A percentile compares a stretch with the other conserved stretches of the same genome.
Evolutionary conservation across 176 grass and related monocot species (phyloP).

Genomic region (Avena atlantica): DNA sequence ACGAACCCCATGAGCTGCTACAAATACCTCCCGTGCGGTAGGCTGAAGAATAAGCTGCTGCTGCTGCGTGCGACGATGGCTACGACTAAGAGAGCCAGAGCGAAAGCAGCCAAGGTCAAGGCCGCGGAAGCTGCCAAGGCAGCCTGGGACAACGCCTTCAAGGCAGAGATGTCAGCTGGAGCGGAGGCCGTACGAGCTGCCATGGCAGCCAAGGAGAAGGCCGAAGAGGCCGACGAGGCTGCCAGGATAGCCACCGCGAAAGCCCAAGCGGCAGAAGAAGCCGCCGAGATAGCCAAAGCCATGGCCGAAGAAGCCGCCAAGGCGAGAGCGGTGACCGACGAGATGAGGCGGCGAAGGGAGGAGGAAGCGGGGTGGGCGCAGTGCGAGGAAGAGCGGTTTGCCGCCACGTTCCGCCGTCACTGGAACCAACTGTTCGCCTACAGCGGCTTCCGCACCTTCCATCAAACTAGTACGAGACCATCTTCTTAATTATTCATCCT

Average conservation of each 20-base stretch:
- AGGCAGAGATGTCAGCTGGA: not conserved
- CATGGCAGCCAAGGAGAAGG: not conserved
- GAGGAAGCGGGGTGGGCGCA: not conserved
- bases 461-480: not conserved
- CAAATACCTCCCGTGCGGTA: not conserved
- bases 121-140: not conserved
- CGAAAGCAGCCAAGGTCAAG: not conserved
- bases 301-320: not conserved
- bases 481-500: not conserved
- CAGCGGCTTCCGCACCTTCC: not conserved
- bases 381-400: not conserved
- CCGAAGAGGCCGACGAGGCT: not conserved
- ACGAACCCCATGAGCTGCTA: not conserved
- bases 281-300: not conserved
- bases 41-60: too few species aligned
- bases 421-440: not conserved
- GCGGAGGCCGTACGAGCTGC: not conserved
- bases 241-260: too few species aligned
- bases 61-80: not conserved
- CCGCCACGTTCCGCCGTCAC: not conserved
- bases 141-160: not conserved
- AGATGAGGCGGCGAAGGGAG: not conserved
- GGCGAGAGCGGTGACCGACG: not conserved
- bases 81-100: not conserved
- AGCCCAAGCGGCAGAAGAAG: not conserved